Base-by-base conservation (phyloP, 495 filamentous ascomycete species). In the Penicillium bovifimosum region DNA sequence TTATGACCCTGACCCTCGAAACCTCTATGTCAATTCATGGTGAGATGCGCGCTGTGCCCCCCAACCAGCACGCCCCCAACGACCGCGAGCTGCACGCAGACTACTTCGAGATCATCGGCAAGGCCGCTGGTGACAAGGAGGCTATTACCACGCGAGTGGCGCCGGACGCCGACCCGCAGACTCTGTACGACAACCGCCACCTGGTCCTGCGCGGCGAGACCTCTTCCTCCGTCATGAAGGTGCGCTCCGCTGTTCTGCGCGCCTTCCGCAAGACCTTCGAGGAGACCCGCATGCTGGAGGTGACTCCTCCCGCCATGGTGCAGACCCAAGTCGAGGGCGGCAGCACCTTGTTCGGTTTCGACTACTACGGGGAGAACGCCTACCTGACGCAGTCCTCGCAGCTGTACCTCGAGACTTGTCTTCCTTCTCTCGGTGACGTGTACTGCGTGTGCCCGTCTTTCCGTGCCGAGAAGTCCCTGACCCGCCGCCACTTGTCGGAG, bases 371-470 rank as follows among this genome's bases (percentile, higher is more conserved):
- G 59, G 87, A 96, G 69, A 84, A 85, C 64, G 88, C 95, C 53
- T 99, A 89, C 68, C 80, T 99, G 50, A 99, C 93, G 11, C 93
- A 99, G 71, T 96, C 92, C 0, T 96, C 90, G 8, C 93, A 99
- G 74, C 82, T 99, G 20, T 99, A 99, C 70, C 88, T 99, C 50
- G 93, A 99, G 75, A 97, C 95, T 27, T 91, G 87, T 52, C 76
- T 99, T 11, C 90, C 90, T 13, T 89, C 86, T 18, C 76, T 96
- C 52, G 93, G 93, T 51, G 87, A 96, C 61, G 91, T 96, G 53
- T 99, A 90, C 80, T 96, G 92, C 69, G 89, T 99, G 54, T 92
- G 95, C 74, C 93, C 95, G 60, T 97, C 93, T 9, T 99, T 97
- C 84, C 92, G 93, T 45, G 93, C 93, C 20, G 93, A 99, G 70